Conservation (phyloP, 2,329 filamentous ascomycete species). For the Waltergamsia citrina region DNA sequence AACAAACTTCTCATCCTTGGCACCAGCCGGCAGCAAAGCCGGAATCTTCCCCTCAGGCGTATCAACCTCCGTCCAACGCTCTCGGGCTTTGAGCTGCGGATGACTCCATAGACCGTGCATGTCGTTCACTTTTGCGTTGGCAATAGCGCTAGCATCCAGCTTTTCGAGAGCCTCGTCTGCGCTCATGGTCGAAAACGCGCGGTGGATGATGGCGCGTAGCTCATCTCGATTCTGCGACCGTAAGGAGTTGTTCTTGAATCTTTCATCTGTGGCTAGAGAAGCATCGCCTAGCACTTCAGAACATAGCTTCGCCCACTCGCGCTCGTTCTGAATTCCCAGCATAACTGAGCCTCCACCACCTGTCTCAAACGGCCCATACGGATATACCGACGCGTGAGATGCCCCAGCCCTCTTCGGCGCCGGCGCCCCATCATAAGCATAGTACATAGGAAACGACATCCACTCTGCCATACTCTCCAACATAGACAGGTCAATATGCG, state of each 20-base stretch:
- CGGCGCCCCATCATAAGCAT: slow-evolving; percentile 33
- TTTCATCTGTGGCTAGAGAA: slow-evolving; percentile 29
- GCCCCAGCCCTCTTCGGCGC: slow-evolving; percentile 36
- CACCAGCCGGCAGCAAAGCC: slow-evolving; percentile 31
- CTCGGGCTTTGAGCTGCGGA: slow-evolving; percentile 38
- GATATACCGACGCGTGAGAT: slow-evolving; percentile 44
- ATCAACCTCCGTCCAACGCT: slow-evolving; percentile 39
- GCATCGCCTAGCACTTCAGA: slow-evolving; percentile 30
- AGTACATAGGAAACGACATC: slow-evolving; percentile 49
- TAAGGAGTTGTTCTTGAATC: slow-evolving; percentile 36
- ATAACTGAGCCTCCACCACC: slow-evolving; percentile 38
- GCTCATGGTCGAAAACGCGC: slow-evolving; percentile 25
- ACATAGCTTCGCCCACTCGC: slow-evolving; percentile 43
- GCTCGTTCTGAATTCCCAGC: slow-evolving; percentile 48
- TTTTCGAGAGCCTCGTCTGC: slow-evolving; percentile 28
- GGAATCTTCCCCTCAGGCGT: slow-evolving; percentile 35
- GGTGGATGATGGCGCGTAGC: slow-evolving; percentile 33
- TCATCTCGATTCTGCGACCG: slow-evolving; percentile 34
- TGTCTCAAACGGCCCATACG: slow-evolving; percentile 44
- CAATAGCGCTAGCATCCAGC: slow-evolving; percentile 38
- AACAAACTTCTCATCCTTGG: background rate
- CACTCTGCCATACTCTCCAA: slow-evolving; percentile 48
- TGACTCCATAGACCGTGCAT: slow-evolving; percentile 46
- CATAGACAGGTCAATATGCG: slow-evolving; percentile 46
- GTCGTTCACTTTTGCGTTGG: slow-evolving; percentile 45